Base-by-base conservation (phyloP, 495 filamentous ascomycete species). In the Penicillium lividum region DNA sequence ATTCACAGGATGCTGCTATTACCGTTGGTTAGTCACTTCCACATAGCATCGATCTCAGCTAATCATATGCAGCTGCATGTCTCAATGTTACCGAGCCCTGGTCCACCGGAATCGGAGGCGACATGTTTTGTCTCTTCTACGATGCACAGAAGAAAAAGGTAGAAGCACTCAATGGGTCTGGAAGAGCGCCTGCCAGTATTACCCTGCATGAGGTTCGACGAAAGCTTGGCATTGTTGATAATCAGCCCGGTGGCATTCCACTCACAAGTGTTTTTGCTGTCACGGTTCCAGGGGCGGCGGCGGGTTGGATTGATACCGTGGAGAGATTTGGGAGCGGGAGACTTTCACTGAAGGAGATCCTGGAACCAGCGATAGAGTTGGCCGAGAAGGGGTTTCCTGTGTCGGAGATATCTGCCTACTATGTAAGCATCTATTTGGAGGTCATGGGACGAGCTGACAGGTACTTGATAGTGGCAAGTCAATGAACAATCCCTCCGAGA, bases 261-360 rank as follows among this genome's bases (percentile, higher is more conserved):
- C 25, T 29, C 11, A 29, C 15, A 3, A 51, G 48, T 33, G n/a
- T 29, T 16, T 18, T 3, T 6, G 48, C 48, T 33, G 25, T 33
- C n/a, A 51, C 48, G n/a, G 16, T 22, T 16, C 50, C 50, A 25
- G 50, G 50, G 16, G 50, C 50, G 15, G 29, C 50, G 18, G 33
- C 31, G 6, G 50, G 29, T 7, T 52, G 50, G 50, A 27, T 52
- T 5, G 50, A 52, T 52, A 52, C 50, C 16, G 50, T 52, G 11
- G 50, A 52, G 33, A 52, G 33, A 27, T 52, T 52, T 52, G 50
- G 50, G 25, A 52, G 31, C 25, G 33, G 50, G 7, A 52, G 29
- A 15, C 33, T 52, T 7, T 36, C 50, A 3, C 9, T 52, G 15
- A 11, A 40, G 18, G 7, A 40, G 3, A 40, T 52, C 33, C 33